These are phyloP conservation scores for Fusarium paranaense DNA, from an alignment of 2,329 filamentous ascomycete species.

Conservation along the genomic window DNA sequence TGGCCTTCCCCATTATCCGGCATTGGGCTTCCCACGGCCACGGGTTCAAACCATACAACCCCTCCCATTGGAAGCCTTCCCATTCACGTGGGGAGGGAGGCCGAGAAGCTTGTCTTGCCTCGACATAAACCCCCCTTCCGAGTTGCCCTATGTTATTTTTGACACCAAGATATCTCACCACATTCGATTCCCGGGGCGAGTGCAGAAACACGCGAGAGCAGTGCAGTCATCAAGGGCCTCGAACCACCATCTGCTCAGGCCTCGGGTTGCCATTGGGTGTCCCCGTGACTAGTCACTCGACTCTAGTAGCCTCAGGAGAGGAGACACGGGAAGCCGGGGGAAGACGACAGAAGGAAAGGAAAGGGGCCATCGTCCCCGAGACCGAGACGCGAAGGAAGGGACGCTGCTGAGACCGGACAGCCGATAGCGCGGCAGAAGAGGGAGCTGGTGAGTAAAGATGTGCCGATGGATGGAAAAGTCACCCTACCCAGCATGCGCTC, in stretches of 20 bases:
- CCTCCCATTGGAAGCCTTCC: conserved; percentile 40
- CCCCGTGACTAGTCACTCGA: conserved; percentile 44
- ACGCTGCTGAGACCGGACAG: conserved; percentile 10
- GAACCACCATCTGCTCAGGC: conserved; percentile 38
- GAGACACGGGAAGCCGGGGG: conserved; percentile 5
- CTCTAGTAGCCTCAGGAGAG: conserved; percentile 26
- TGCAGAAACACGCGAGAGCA: conserved; percentile 30
- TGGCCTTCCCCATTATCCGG: conserved; percentile 40
- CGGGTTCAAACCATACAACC: conserved; percentile 35
- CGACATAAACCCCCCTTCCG: conserved; percentile 31
- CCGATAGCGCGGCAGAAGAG: conserved; percentile 26
- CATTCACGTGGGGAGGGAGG: conserved; percentile 41
- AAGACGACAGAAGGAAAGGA: conserved; percentile 18
- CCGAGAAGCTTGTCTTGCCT: conserved; percentile 38
- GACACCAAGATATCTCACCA: conserved; percentile 27
- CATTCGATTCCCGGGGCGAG: conserved; percentile 27
- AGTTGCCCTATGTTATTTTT: conserved; percentile 34
- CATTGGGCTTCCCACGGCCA: conserved; percentile 39
- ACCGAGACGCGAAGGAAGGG: conserved; percentile 26
- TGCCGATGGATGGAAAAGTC: conserved; percentile 34
- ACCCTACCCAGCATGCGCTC: conserved; percentile 42
- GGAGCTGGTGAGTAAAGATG: conserved; percentile 38
- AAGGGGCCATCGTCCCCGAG: conserved; percentile 30
- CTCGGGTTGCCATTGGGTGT: conserved; percentile 38
- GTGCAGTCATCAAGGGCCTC: conserved; percentile 40